phyloP scores from a whole-genome alignment of 768 basidiomycete species.

The Crepidotus variabilis region DNA sequence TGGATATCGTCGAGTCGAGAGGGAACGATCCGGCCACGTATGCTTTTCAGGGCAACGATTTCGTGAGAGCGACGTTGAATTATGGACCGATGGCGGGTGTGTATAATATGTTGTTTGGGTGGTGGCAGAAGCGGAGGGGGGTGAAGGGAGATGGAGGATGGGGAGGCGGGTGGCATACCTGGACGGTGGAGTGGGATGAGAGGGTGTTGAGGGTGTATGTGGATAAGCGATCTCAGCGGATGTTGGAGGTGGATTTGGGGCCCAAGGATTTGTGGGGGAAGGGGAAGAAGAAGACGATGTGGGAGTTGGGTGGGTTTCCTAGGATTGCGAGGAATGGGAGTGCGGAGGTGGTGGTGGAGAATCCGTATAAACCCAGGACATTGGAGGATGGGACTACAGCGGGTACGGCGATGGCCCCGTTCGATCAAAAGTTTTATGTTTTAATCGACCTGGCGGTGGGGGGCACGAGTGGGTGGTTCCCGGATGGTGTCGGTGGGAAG shows the following conservation, averaged over 20 bases:
- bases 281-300: slow-evolving; percentile 53
- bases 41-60: slow-evolving; percentile 53
- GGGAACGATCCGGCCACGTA: slow-evolving; percentile 55
- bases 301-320: slow-evolving; percentile 67
- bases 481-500: slow-evolving; percentile 69
- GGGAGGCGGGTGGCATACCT: slow-evolving; percentile 65
- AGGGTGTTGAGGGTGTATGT: slow-evolving; percentile 72
- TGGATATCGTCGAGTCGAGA: slow-evolving; percentile 55
- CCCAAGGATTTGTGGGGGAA: slow-evolving; percentile 11
- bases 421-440: slow-evolving; percentile 67
- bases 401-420: slow-evolving; percentile 16
- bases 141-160: slow-evolving; percentile 36
- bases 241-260: slow-evolving; percentile 55
- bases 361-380: slow-evolving; percentile 60
- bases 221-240: slow-evolving; percentile 62
- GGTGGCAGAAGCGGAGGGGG: slow-evolving; percentile 31
- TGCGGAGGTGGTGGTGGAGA: slow-evolving; percentile 43
- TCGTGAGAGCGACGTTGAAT: slow-evolving; percentile 56
- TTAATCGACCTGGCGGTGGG: slow-evolving; percentile 74
- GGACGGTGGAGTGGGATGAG: slow-evolving; percentile 73
- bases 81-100: slow-evolving; percentile 56
- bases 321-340: slow-evolving; percentile 54
- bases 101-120: slow-evolving; percentile 57
- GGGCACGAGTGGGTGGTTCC: slow-evolving; percentile 88
- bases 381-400: slow-evolving; percentile 40